Base-by-base conservation (phyloP, 2,329 filamentous ascomycete species). In the Zymoseptoria brevis region DNA sequence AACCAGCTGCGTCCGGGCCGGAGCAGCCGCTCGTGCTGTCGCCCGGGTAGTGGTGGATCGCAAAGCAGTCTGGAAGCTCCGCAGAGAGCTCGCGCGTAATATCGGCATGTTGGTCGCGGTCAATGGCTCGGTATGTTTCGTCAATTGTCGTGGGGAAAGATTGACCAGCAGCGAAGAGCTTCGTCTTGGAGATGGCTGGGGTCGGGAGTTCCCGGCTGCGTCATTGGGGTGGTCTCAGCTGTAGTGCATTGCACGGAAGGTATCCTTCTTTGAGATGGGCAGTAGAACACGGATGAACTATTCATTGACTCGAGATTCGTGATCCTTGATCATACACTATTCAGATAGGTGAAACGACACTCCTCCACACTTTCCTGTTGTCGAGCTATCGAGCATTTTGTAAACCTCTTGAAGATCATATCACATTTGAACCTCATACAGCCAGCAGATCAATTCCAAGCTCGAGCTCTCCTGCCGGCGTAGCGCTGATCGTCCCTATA, bases 1-100 rank as follows among this genome's bases (percentile, higher is more conserved):
- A 45, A 66, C 64, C 19, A 69, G 58, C 55, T 66, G 66, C 58
- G 67, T 64, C 59, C 64, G 60, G 22, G 56, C 59, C 48, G 63
- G 61, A n/a, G 57, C 55, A n/a, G 58, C 59, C 19, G 60, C 60
- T 58, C 64, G 61, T 53, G 60, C 54, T 54, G 60, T 59, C 7
- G 56, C 62, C 54, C 63, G 59, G 19, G 61, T 61, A 35, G 60
- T 54, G 57, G 53, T 59, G 56, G 57, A 56, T 61, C 64, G 57
- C 29, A 66, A 56, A 52, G 61, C 50, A 16, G 59, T 59, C 30
- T 65, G 63, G 50, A 66, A 54, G 63, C 63, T 63, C 59, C 64
- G 64, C 19, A 66, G 64, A 66, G 64, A 63, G 50, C 58, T 65
- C 48, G 63, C 57, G 29, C 64, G 64, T 58, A 65, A 59, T 54